A percentile compares a stretch with the other conserved stretches of the same genome.
Evolutionary conservation across 768 basidiomycete genomes (phyloP).

Genomic region (Mycena galericulata): DNA sequence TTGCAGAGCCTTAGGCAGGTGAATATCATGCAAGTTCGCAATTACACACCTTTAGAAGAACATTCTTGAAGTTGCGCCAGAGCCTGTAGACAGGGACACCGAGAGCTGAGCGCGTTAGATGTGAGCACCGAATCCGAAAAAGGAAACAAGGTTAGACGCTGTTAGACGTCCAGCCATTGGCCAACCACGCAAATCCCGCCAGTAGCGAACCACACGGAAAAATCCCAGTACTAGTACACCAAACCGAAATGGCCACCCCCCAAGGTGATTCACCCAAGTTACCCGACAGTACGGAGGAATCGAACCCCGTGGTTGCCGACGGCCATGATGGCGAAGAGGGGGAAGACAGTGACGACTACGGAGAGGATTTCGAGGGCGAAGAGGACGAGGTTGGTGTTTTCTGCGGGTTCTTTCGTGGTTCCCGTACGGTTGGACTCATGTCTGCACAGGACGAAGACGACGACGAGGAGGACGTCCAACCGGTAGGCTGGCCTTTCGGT

Average conservation of each 20-base stretch:
- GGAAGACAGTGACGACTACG: slow-evolving; percentile 37
- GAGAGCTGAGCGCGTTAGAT: no score
- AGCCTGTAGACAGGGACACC: no score
- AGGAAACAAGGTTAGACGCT: neutral
- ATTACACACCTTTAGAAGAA: no score
- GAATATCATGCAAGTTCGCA: no score
- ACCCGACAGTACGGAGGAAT: neutral
- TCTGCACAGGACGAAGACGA: slow-evolving; percentile 17
- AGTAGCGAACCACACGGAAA: neutral
- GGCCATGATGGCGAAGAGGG: neutral
- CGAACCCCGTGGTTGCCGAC: neutral
- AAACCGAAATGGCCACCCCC: neutral
- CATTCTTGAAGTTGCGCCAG: no score
- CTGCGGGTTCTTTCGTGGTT: neutral
- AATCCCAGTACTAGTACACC: neutral
- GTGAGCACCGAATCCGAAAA: neutral
- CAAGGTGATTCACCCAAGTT: neutral
- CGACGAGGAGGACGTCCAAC: slow-evolving; percentile 29
- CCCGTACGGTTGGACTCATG: neutral
- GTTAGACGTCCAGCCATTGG: neutral
- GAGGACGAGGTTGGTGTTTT: slow-evolving; percentile 19
- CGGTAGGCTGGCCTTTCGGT: slow-evolving; percentile 18
- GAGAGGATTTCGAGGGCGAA: slow-evolving; percentile 41
- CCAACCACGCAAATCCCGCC: slow-evolving; percentile 7
- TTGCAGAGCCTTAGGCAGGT: no score